Percentiles rank a stretch among this genome's conserved stretches.
These are phyloP conservation scores for Blastobotrys robertii DNA, from an alignment of 805 yeast genomes.

Conservation along the genomic window DNA sequence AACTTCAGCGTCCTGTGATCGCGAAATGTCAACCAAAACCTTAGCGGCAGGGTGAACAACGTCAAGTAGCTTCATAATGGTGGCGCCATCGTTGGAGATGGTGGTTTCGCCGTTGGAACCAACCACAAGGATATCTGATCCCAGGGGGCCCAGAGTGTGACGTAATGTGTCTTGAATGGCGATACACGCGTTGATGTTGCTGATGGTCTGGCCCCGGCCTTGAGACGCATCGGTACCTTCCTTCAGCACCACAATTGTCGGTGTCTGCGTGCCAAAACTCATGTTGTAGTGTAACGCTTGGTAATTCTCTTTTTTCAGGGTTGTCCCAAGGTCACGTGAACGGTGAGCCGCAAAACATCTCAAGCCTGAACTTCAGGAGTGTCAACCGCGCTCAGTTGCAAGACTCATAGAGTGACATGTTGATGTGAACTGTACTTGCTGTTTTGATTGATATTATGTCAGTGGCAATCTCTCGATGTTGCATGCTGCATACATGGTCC, in stretches of 20 bases:
- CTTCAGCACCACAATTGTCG: slow-evolving; percentile 94
- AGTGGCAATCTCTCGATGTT: too few species aligned
- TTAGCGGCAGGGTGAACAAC: slow-evolving; percentile 98
- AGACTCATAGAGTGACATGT: too few species aligned
- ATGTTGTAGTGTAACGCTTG: slow-evolving; percentile 28
- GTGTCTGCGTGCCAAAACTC: slow-evolving; percentile 90
- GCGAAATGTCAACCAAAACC: slow-evolving; percentile 85
- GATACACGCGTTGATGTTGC: slow-evolving; percentile 92
- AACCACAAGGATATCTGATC: slow-evolving; percentile 89
- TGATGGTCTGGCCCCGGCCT: slow-evolving; percentile 91
- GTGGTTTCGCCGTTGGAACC: slow-evolving; percentile 78
- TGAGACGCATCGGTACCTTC: slow-evolving; percentile 98
- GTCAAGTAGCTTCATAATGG: slow-evolving; percentile 81
- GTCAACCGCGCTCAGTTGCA: too few species aligned
- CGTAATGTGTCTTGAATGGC: slow-evolving; percentile 94
- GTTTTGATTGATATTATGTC: too few species aligned
- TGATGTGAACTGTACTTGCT: too few species aligned
- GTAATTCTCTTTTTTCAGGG: not conserved
- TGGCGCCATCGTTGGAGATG: slow-evolving; percentile 97
- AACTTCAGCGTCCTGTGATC: slow-evolving; percentile 96
- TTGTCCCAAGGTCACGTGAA: too few species aligned
- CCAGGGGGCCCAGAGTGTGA: slow-evolving; percentile 95
- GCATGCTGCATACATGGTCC: too few species aligned
- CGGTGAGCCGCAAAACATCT: too few species aligned
- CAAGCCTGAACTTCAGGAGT: too few species aligned